A percentile compares a stretch with the other conserved stretches of the same genome.
phyloP scores from a whole-genome alignment of 164 flowering plant genomes.

The Vitis amurensis region DNA sequence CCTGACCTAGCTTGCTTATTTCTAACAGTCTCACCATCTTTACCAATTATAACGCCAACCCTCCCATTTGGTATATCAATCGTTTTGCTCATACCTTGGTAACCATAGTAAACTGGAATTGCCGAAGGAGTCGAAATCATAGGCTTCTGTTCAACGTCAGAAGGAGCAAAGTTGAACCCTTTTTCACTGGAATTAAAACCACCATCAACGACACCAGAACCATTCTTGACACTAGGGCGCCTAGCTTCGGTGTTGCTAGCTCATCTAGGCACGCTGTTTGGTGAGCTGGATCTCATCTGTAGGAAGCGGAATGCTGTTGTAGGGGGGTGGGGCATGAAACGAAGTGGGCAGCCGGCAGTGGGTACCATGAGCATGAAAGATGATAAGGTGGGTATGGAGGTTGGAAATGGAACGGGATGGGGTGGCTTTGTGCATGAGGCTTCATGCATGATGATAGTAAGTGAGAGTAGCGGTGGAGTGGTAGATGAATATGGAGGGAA shows the following conservation, averaged over 20 bases:
- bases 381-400: too few relatives aligned
- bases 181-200: slow-evolving; percentile 34
- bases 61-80: slow-evolving; percentile 91
- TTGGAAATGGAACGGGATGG: too few relatives aligned
- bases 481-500: too few relatives aligned
- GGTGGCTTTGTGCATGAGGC: too few relatives aligned
- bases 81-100: slow-evolving; percentile 71
- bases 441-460: too few relatives aligned
- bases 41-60: slow-evolving; percentile 98
- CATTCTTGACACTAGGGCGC: slow-evolving; percentile 72
- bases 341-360: slow-evolving; percentile 2
- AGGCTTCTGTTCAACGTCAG: slow-evolving; percentile 51
- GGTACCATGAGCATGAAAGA: too few relatives aligned
- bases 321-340: slow-evolving; percentile 35
- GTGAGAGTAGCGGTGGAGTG: too few relatives aligned
- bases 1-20: slow-evolving; percentile 92
- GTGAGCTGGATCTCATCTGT: slow-evolving; percentile 71
- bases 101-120: slow-evolving; percentile 52
- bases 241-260: slow-evolving; percentile 71
- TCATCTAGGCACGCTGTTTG: slow-evolving; percentile 88
- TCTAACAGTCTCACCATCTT: slow-evolving; percentile 93
- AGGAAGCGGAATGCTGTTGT: slow-evolving; percentile 64
- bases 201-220: slow-evolving; percentile 14
- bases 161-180: slow-evolving; percentile 32
- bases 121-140: slow-evolving; percentile 30